Percentiles rank a stretch among this genome's conserved stretches.
Conservation (phyloP, 371 early-diverging fungal species). For the Lichtheimia ramosa region DNA sequence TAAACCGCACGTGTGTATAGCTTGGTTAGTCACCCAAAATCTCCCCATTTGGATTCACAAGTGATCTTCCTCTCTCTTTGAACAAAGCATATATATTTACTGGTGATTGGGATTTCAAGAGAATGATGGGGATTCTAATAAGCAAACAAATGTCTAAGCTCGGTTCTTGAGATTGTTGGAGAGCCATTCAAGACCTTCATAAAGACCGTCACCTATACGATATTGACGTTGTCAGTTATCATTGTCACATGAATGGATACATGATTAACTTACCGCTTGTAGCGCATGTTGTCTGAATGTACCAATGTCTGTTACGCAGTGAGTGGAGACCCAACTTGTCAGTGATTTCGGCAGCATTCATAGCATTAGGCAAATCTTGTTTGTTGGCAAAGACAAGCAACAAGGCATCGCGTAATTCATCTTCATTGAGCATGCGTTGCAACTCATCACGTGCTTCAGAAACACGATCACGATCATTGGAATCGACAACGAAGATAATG, state of each 20-base stretch:
- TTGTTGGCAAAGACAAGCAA: slow-evolving; percentile 96
- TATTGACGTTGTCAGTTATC: background rate
- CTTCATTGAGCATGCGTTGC: slow-evolving; percentile 87
- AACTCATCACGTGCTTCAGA: slow-evolving; percentile 88
- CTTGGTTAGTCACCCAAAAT: slow-evolving; percentile 2
- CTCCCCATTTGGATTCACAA: background rate
- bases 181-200: slow-evolving; percentile 90
- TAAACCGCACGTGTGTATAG: no score
- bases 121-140: no score
- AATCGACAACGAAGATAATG: slow-evolving; percentile 96
- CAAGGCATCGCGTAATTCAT: slow-evolving; percentile 88
- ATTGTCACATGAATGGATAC: background rate
- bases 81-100: no score
- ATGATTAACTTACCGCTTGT: slow-evolving; percentile 70
- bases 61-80: no score
- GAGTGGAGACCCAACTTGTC: slow-evolving; percentile 85
- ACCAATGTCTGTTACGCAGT: slow-evolving; percentile 91
- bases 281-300: slow-evolving; percentile 90
- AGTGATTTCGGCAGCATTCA: slow-evolving; percentile 93
- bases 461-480: slow-evolving; percentile 90
- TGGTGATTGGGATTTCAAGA: no score
- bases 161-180: slow-evolving; percentile 51
- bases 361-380: slow-evolving; percentile 94
- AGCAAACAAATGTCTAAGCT: slow-evolving; percentile 16
- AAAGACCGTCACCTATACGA: slow-evolving; percentile 81